Conservation (phyloP, 73 alveolate genomes). For the Strombidium stylifer region DNA sequence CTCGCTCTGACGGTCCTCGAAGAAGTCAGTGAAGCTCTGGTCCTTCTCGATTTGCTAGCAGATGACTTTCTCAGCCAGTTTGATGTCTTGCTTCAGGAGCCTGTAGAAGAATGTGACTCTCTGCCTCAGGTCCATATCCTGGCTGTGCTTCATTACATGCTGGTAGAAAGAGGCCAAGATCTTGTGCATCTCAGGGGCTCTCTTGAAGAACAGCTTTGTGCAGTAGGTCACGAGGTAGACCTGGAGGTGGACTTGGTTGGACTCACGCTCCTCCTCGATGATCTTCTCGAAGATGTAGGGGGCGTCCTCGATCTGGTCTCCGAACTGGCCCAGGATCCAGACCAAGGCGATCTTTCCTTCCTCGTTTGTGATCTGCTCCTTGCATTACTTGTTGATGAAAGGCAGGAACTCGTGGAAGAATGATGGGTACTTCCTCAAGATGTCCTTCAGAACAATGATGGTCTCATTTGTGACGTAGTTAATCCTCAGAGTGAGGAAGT, state of each 20-base stretch:
- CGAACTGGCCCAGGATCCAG: constrained; percentile 87
- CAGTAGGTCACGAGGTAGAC: constrained; percentile 60
- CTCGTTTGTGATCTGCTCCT: constrained; percentile 42
- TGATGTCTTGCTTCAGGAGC: constrained; percentile 45
- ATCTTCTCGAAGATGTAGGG: constrained; percentile 84
- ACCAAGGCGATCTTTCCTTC: constrained; percentile 77
- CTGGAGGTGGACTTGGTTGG: constrained; percentile 45
- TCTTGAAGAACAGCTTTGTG: constrained; percentile 66
- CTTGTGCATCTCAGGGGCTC: constrained; percentile 82
- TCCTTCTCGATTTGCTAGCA: constrained; percentile 2
- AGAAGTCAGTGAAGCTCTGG: constrained; percentile 24
- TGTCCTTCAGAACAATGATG: constrained; percentile 66
- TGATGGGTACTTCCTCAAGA: constrained; percentile 71
- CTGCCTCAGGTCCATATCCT: constrained; percentile 69
- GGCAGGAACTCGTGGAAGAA: constrained; percentile 59
- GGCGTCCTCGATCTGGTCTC: constrained; percentile 70
- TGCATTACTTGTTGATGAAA: constrained; percentile 25
- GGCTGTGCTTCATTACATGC: constrained; percentile 45
- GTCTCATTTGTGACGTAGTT: constrained; percentile 76
- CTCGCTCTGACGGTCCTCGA: constrained; percentile 52
- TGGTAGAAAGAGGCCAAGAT: constrained; percentile 69
- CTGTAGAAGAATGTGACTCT: constrained; percentile 79
- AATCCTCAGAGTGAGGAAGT: constrained; percentile 68
- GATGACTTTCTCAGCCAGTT: constrained; percentile 51
- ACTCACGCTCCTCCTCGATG: constrained; percentile 75